Conservation (phyloP, 2,329 filamentous ascomycete species). For the Calonectria pseudoturangicola region DNA sequence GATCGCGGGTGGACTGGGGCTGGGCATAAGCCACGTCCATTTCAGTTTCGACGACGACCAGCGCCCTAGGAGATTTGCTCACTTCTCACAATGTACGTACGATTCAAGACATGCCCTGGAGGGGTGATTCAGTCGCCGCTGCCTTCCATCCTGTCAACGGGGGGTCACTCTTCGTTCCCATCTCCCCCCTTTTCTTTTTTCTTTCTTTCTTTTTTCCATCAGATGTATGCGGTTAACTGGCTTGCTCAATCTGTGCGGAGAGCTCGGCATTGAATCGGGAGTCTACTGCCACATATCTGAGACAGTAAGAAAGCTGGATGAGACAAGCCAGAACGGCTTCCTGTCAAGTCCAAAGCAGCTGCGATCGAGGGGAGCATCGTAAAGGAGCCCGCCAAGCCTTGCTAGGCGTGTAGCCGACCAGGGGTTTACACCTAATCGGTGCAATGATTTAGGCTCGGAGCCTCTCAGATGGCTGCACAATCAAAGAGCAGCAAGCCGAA, state of each 20-base stretch:
- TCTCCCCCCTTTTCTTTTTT: too few species aligned
- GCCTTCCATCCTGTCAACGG: not conserved
- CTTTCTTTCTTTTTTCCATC: slow-evolving; percentile 35
- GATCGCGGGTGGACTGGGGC: slow-evolving; percentile 50
- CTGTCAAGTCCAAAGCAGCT: slow-evolving; percentile 24
- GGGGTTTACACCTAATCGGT: slow-evolving; percentile 24
- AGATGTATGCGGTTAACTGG: slow-evolving; percentile 36
- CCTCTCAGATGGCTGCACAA: slow-evolving; percentile 30
- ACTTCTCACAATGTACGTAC: slow-evolving; percentile 24
- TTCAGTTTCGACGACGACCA: slow-evolving; percentile 43
- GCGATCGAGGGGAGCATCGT: slow-evolving; percentile 27
- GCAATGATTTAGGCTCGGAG: slow-evolving; percentile 25
- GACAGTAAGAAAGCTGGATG: slow-evolving; percentile 38
- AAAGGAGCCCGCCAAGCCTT: slow-evolving; percentile 30
- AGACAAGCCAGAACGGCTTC: slow-evolving; percentile 44
- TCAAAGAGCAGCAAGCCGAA: not conserved
- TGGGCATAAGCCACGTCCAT: slow-evolving; percentile 45
- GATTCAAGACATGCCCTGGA: slow-evolving; percentile 26
- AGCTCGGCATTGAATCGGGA: slow-evolving; percentile 52
- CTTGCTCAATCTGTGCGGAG: slow-evolving; percentile 15
- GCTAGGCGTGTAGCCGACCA: slow-evolving; percentile 16
- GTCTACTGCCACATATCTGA: slow-evolving; percentile 47
- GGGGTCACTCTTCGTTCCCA: too few species aligned
- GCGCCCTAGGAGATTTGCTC: slow-evolving; percentile 35
- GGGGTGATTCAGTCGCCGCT: slow-evolving; percentile 29